phyloP scores from a whole-genome alignment of 345 rosid genomes.

The Hirschfeldia incana region DNA sequence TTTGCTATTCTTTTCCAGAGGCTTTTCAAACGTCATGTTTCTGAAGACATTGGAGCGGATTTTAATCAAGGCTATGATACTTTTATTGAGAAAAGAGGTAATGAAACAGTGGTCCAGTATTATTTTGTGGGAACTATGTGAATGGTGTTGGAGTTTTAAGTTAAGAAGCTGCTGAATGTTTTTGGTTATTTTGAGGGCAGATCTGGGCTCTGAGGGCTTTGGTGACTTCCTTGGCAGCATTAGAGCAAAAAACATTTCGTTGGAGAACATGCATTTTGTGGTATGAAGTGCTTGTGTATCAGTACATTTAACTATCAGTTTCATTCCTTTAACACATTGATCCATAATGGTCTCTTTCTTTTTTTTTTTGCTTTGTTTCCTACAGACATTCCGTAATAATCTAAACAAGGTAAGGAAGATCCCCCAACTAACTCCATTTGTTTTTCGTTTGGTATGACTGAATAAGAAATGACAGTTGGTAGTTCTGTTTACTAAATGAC shows the following conservation, averaged over 20 bases:
- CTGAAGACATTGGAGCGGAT: constrained; percentile 89
- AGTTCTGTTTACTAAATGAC: background rate
- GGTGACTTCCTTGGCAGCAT: constrained; percentile 84
- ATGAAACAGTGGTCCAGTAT: constrained; percentile 24
- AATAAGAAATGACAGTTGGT: background rate
- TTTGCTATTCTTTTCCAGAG: constrained; percentile 53
- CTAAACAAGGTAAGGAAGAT: constrained; percentile 75
- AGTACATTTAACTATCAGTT: background rate
- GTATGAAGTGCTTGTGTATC: constrained; percentile 46
- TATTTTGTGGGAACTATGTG: constrained; percentile 1
- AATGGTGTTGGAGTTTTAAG: constrained; percentile 4
- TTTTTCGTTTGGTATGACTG: background rate
- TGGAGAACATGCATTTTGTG: constrained; percentile 97
- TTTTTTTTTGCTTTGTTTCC: constrained; percentile 3
- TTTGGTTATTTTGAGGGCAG: constrained; percentile 44
- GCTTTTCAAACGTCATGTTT: constrained; percentile 75
- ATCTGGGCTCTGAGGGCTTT: constrained; percentile 88
- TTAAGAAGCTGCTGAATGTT: constrained; percentile 15
- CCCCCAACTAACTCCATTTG: background rate
- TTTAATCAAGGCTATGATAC: constrained; percentile 92
- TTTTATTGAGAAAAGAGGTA: constrained; percentile 77
- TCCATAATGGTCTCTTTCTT: constrained; percentile 22
- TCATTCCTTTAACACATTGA: constrained; percentile 2
- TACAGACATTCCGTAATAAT: constrained; percentile 89
- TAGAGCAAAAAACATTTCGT: constrained; percentile 75